Evolutionary conservation across 495 filamentous ascomycete species (phyloP), one percentile per base, ranked within the genome.

Genomic region (Bryoglossum gracile): DNA sequence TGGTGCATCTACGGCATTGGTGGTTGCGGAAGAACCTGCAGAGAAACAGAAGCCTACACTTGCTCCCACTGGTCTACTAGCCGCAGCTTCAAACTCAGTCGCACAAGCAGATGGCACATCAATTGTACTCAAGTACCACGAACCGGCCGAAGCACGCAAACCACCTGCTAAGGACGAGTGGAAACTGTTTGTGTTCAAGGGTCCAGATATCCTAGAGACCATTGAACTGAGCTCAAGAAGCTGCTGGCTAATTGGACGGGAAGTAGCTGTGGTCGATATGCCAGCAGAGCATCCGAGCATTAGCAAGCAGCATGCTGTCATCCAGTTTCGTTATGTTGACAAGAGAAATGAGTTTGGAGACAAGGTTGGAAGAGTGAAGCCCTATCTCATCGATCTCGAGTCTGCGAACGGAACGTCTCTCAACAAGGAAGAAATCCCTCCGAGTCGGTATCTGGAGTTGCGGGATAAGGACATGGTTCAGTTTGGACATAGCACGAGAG

Each of bases 121-220:
- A 2, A 78, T 94, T 37, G 82, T 87, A 2, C 71, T 99, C 17
- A 97, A 97, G 70, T 97, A 99, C 69, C 82, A 95, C 65, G 92
- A 99, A 66, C 92, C 92, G 3, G 72, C 88, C 16, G 92, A 97
- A 68, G 85, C 89, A 17, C 86, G 92, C 46, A 94, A 94, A 48
- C 87, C 92, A 0, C 77, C 91, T 0, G 57, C 82, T 0, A 82
- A 82, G 38, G 78, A 88, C 54, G 69, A 77, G 26, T 97, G 89
- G 89, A 85, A 87, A 33, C 67, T 99, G 25, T 99, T 94, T 61
- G 78, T 95, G 14, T 99, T 99, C 77, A 95, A 95, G 61, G 85
- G 82, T 10, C 56, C 74, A 22, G 84, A 90, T 43, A 68, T 92
- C 6, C 58, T 95, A 25, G 84, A 91, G 48, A 90, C 86, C 6